Conservation (phyloP, 2,329 filamentous ascomycete species). For the Fusarium sp. region DNA sequence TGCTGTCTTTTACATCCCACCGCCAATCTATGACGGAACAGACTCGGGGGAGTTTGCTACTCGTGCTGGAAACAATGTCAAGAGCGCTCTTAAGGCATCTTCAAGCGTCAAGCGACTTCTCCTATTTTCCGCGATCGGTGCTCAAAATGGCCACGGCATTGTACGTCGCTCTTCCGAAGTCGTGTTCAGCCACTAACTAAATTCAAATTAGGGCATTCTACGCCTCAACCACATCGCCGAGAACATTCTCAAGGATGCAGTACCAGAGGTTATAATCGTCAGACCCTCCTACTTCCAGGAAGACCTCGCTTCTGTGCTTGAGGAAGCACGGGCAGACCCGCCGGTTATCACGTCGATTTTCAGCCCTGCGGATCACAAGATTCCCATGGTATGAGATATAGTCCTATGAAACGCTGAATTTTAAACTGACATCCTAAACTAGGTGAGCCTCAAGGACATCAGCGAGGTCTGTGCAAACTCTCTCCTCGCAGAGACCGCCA, state of each 20-base stretch:
- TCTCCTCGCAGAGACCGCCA: slow-evolving; percentile 27
- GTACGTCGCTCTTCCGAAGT: slow-evolving; percentile 10
- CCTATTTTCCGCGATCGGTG: slow-evolving; percentile 44
- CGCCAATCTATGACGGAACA: slow-evolving; percentile 42
- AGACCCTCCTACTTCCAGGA: slow-evolving; percentile 38
- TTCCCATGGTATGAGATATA: slow-evolving; percentile 46
- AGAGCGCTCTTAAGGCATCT: slow-evolving; percentile 29
- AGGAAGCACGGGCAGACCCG: slow-evolving; percentile 31
- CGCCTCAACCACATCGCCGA: slow-evolving; percentile 37
- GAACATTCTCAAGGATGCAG: slow-evolving; percentile 18
- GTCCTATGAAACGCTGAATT: not conserved
- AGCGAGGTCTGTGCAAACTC: slow-evolving; percentile 41
- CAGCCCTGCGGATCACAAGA: slow-evolving; percentile 39
- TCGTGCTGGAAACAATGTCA: slow-evolving; percentile 39
- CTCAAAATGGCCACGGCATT: slow-evolving; percentile 45
- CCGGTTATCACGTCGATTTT: slow-evolving; percentile 41
- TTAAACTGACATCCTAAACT: not conserved
- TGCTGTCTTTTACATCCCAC: slow-evolving; percentile 50
- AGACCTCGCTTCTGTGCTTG: slow-evolving; percentile 30
- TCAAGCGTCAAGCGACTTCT: slow-evolving; percentile 31
- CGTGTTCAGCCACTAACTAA: not conserved
- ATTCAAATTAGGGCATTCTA: slow-evolving; percentile 39
- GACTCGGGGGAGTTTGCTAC: slow-evolving; percentile 40
- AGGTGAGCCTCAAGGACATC: slow-evolving; percentile 49
- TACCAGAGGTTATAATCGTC: slow-evolving; percentile 33